phyloP scores from a whole-genome alignment of 805 yeast genomes.

The Nakazawaea wickerhamii region DNA sequence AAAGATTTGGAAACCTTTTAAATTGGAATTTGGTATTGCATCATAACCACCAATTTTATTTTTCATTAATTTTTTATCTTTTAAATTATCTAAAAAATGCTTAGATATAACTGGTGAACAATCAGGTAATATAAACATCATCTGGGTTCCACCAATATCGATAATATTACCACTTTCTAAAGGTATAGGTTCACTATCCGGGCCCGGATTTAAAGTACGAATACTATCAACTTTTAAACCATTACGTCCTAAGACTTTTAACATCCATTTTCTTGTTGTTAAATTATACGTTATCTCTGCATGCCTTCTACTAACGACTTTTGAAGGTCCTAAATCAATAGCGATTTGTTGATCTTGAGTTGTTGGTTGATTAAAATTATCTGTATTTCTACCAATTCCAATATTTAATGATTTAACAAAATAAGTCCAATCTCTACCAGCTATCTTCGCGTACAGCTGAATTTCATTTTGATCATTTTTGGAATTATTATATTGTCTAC shows the following conservation, averaged over 20 bases:
- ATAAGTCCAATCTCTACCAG: conserved; percentile 91
- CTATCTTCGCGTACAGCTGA: conserved; percentile 96
- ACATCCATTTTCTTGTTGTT: conserved; percentile 77
- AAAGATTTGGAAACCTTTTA: conserved; percentile 52
- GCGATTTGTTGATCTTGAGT: conserved; percentile 38
- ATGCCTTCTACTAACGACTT: conserved; percentile 91
- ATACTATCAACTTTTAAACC: conserved; percentile 86
- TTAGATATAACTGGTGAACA: conserved; percentile 65
- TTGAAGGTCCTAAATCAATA: conserved; percentile 94
- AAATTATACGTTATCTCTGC: conserved; percentile 79
- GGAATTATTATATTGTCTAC: conserved; percentile 68
- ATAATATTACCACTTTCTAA: conserved; percentile 83
- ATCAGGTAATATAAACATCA: conserved; percentile 98
- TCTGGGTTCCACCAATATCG: conserved; percentile 96
- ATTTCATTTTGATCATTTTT: conserved; percentile 67
- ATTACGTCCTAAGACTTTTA: conserved; percentile 79
- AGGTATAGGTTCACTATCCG: conserved; percentile 41
- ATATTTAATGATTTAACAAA: conserved; percentile 77
- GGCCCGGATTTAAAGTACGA: conserved; percentile 40
- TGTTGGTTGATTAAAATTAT: conserved; percentile 15
- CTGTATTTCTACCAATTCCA: conserved; percentile 82
- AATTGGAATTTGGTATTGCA: conserved; percentile 15
- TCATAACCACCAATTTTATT: conserved; percentile 8
- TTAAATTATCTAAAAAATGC: conserved; percentile 35
- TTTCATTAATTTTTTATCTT: conserved; percentile 19